Conservation (phyloP, 805 yeast genomes). For the Teunomyces tritomae region DNA sequence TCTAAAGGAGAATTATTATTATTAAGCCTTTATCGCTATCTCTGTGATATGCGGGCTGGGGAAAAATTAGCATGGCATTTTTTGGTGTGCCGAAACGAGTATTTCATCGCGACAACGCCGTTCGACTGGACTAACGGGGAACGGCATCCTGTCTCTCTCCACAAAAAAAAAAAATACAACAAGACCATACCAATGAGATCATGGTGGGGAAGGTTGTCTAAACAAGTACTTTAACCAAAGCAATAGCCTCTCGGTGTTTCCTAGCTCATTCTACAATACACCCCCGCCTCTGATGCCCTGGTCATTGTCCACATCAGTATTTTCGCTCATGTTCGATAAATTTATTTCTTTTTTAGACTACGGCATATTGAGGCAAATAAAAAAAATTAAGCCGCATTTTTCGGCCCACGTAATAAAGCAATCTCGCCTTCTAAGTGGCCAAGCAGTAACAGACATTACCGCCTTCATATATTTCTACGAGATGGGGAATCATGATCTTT, state of each 20-base stretch:
- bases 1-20: background rate
- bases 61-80: conserved; percentile 1
- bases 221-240: no score
- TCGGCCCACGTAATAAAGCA: background rate
- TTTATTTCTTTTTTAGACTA: background rate
- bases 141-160: background rate
- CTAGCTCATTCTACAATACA: no score
- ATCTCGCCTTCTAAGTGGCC: background rate
- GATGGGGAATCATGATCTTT: no score
- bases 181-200: background rate
- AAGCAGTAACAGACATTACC: background rate
- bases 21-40: background rate
- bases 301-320: background rate
- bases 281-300: no score
- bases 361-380: background rate
- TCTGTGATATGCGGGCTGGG: background rate
- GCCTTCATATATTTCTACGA: background rate
- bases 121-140: background rate
- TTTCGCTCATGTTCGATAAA: background rate
- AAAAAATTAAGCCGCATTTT: background rate
- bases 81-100: background rate
- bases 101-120: conserved; percentile 1
- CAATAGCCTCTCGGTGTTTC: no score
- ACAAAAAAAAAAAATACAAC: background rate
- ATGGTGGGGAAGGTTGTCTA: background rate